Conservation (phyloP, 176 grass and related monocot species). For the Triticum timopheevii region DNA sequence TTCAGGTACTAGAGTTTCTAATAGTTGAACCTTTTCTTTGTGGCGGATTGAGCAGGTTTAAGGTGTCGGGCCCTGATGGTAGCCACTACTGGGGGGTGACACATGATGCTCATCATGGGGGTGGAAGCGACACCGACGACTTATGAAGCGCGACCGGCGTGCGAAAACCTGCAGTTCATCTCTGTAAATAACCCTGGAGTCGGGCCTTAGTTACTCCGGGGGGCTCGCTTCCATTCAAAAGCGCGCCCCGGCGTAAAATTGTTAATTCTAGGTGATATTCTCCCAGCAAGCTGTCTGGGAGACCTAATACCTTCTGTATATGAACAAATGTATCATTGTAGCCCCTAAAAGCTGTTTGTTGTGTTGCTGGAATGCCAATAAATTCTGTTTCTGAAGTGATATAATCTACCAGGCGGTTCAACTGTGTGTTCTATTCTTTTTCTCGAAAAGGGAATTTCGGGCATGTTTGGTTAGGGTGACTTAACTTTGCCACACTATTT, state of each 20-base stretch:
- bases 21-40: not conserved
- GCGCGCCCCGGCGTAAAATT: slow-evolving; percentile 31
- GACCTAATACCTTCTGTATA: slow-evolving; percentile 28
- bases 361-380: slow-evolving; percentile 32
- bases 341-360: slow-evolving; percentile 18
- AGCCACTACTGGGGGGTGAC: slow-evolving; percentile 55
- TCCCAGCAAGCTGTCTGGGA: slow-evolving; percentile 10
- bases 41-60: slow-evolving; percentile 53
- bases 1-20: not conserved
- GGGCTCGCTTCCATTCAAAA: slow-evolving; percentile 41
- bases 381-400: not conserved
- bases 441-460: too few relatives aligned
- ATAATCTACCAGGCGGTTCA: not conserved
- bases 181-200: slow-evolving; percentile 41
- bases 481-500: too few relatives aligned
- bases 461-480: too few relatives aligned
- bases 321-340: slow-evolving; percentile 32
- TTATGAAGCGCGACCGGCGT: slow-evolving; percentile 33
- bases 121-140: slow-evolving; percentile 68
- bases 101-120: slow-evolving; percentile 49
- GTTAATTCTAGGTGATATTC: slow-evolving; percentile 27
- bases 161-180: not conserved
- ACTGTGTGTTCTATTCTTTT: not conserved
- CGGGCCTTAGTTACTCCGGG: slow-evolving; percentile 17
- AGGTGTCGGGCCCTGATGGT: slow-evolving; percentile 67